Conservation (phyloP, 1,284 basidiomycete genomes). For the Cryptococcus maquisensis region DNA sequence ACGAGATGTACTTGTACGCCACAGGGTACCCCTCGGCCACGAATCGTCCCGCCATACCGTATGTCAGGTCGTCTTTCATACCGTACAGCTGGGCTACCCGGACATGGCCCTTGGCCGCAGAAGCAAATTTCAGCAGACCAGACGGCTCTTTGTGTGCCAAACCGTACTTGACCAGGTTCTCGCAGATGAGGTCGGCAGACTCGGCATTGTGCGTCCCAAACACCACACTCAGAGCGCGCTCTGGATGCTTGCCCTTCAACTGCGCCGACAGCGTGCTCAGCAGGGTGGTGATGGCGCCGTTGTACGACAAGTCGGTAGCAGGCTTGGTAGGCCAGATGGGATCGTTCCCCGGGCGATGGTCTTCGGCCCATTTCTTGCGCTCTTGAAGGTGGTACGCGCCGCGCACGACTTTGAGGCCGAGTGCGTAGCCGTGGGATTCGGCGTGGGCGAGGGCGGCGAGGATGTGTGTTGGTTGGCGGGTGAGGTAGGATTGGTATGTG, state of each 20-base stretch:
- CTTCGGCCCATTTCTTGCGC: slow-evolving; percentile 41
- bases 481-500: slow-evolving; percentile 81
- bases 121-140: slow-evolving; percentile 41
- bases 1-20: slow-evolving; percentile 78
- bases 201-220: slow-evolving; percentile 84
- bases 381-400: slow-evolving; percentile 89
- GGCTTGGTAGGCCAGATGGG: slow-evolving; percentile 52
- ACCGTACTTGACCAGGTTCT: slow-evolving; percentile 58
- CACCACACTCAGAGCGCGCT: slow-evolving; percentile 61
- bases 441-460: slow-evolving; percentile 66
- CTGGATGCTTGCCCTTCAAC: slow-evolving; percentile 47
- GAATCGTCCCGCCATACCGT: slow-evolving; percentile 61
- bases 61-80: slow-evolving; percentile 79
- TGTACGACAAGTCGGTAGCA: slow-evolving; percentile 77
- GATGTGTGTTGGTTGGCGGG: slow-evolving; percentile 60
- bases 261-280: slow-evolving; percentile 57
- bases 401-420: slow-evolving; percentile 91
- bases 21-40: slow-evolving; percentile 59
- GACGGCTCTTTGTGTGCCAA: slow-evolving; percentile 51
- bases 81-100: slow-evolving; percentile 81
- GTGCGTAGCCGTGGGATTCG: slow-evolving; percentile 63
- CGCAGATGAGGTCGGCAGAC: slow-evolving; percentile 61
- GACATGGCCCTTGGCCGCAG: slow-evolving; percentile 64
- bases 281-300: slow-evolving; percentile 64
- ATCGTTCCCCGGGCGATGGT: slow-evolving; percentile 40